phyloP scores from a whole-genome alignment of 495 filamentous ascomycete species.

The Xylaria grammica region DNA sequence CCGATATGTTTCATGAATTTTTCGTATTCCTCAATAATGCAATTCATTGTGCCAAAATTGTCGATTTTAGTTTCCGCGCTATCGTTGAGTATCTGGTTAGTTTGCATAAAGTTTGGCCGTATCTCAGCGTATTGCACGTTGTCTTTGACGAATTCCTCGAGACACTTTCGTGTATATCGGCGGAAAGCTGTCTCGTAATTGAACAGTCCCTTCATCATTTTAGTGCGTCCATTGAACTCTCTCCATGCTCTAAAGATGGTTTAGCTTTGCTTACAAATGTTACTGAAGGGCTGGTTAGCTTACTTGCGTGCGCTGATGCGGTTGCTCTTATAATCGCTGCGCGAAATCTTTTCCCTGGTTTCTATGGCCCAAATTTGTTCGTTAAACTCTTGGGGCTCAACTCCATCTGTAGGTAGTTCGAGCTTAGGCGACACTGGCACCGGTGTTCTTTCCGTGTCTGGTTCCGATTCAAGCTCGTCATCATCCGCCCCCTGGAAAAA shows the following conservation, averaged over 20 bases:
- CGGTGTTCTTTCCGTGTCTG: neutral
- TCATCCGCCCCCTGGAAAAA: constrained; percentile 6
- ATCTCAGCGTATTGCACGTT: constrained; percentile 65
- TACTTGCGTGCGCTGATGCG: constrained; percentile 20
- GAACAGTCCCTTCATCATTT: constrained; percentile 67
- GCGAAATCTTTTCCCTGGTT: constrained; percentile 14
- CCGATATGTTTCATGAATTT: constrained; percentile 45
- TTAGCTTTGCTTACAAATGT: constrained; percentile 13
- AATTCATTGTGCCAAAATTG: constrained; percentile 55
- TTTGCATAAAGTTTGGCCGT: constrained; percentile 61
- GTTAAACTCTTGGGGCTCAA: neutral
- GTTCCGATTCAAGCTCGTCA: neutral
- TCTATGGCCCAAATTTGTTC: constrained; percentile 10
- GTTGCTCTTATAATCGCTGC: neutral
- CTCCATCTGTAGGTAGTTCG: neutral
- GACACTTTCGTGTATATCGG: constrained; percentile 50
- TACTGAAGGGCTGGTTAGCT: neutral
- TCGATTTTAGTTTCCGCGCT: constrained; percentile 46
- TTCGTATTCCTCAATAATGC: constrained; percentile 55
- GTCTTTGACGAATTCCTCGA: constrained; percentile 57
- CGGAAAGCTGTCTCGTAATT: constrained; percentile 59
- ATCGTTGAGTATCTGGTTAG: constrained; percentile 55
- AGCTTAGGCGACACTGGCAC: neutral
- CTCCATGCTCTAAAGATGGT: constrained; percentile 54
- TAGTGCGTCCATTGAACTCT: constrained; percentile 58